Evolutionary conservation across 257 asterid genomes (phyloP), one percentile per base, ranked within the genome.

Genomic region (Oldenlandia corymbosa): DNA sequence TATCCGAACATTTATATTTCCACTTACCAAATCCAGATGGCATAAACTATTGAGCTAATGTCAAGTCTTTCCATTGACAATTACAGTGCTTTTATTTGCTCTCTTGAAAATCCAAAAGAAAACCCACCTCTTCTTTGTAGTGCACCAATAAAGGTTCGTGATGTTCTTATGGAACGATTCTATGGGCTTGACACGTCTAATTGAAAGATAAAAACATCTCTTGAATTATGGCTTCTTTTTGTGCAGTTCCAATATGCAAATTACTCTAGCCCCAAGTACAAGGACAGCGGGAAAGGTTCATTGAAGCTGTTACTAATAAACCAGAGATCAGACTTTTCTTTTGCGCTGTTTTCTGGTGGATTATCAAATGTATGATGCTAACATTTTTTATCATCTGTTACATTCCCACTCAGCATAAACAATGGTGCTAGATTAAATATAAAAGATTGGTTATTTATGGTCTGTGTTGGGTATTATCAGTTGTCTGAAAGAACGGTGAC

Each of bases 271-370:
- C 83, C 80, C 3, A 80, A 66, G 55, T 92, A 89, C 69, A 82
- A 64, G 71, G 75, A 70, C 14, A 79, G 87, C 0, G 94, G 97
- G 59, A 85, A 84, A 74, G 97, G 97, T 39, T 76, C 83, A 23
- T 58, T 92, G 80, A 87, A 78, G 93, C 83, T 92, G 76, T 95
- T 72, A 73, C 68, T 89, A 79, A 85, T 92, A 73, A 92, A 89
- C 65, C 99, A 92, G 80, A 82, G 99, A 89, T 85, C 95, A n/a
- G 88, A 92, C 70, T 87, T 69, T 76, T 85, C 96, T 7, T 84
- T 89, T 53, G 97, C 87, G 51, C 69, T 89, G 57, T 89, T 92
- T 84, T 82, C 97, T 66, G 97, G 96, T 62, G 99, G 95, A 65
- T 67, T 89, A 56, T 79, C 84, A 51, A 85, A 78, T 64, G 99